A percentile compares a stretch with the other conserved stretches of the same genome.
phyloP scores from a whole-genome alignment of 331 rosid genomes.

The Pyrus hybrid region DNA sequence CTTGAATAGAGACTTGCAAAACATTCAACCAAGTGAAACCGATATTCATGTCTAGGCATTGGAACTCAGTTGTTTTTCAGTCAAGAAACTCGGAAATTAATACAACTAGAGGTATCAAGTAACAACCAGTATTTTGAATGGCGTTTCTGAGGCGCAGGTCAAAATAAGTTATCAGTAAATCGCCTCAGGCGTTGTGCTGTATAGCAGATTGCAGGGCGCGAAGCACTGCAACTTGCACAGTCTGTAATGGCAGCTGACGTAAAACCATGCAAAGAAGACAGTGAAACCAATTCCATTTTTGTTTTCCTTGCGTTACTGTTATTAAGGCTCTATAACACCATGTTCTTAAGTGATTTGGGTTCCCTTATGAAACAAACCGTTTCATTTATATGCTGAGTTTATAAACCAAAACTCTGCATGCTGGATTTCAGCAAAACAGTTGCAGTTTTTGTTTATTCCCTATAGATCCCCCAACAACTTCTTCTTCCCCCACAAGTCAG shows the following conservation, averaged over 20 bases:
- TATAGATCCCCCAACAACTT: neutral
- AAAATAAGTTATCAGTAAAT: neutral
- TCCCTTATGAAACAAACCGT: neutral
- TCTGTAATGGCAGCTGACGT: neutral
- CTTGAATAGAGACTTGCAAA: neutral
- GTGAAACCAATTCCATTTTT: neutral
- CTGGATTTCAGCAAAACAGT: neutral
- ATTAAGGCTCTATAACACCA: neutral
- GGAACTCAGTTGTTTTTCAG: neutral
- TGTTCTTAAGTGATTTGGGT: neutral
- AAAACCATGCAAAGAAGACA: neutral
- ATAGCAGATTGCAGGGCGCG: neutral
- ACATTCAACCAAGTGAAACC: neutral
- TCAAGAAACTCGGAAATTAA: slow-evolving; percentile 1
- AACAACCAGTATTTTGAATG: neutral
- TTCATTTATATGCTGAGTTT: neutral
- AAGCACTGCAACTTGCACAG: neutral
- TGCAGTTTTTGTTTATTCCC: neutral
- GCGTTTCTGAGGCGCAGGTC: neutral
- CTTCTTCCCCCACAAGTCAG: neutral
- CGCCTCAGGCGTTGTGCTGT: neutral
- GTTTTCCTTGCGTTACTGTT: neutral
- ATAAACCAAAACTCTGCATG: neutral
- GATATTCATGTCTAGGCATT: neutral
- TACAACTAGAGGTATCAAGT: neutral